Evolutionary conservation across 2,329 filamentous ascomycete species (phyloP).

Genomic region (Paecilomyces dactylethromorphus): DNA sequence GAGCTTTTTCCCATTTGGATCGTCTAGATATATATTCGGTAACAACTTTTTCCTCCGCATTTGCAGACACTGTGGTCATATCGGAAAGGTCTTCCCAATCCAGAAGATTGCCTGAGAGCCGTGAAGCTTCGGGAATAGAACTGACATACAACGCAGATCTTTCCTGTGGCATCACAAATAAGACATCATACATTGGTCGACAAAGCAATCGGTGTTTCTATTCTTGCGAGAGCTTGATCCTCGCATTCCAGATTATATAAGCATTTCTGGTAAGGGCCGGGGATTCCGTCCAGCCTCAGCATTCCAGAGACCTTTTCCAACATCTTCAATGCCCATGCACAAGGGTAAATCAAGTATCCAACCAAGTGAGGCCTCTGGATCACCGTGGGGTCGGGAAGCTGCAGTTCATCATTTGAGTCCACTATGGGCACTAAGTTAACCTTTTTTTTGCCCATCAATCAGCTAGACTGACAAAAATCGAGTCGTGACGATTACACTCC

Average conservation of each 20-base stretch:
- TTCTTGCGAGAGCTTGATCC: conserved; percentile 5
- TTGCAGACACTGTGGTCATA: background rate
- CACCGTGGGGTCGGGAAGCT: conserved; percentile 3
- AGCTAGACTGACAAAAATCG: background rate
- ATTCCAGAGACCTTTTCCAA: conserved; percentile 21
- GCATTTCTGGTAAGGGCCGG: conserved; percentile 24
- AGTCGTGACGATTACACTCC: conserved; percentile 31
- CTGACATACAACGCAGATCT: background rate
- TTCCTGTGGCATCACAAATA: background rate
- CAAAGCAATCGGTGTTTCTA: background rate
- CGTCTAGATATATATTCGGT: background rate
- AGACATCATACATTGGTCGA: background rate
- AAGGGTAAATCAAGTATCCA: conserved; percentile 5
- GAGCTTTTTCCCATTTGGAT: background rate
- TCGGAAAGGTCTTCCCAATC: background rate
- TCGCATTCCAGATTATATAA: conserved; percentile 17
- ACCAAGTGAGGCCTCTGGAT: background rate
- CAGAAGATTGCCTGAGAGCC: background rate
- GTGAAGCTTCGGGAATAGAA: background rate
- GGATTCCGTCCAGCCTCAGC: conserved; percentile 25
- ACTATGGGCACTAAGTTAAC: conserved; percentile 7
- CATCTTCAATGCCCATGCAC: conserved; percentile 11
- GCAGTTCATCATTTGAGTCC: conserved; percentile 5
- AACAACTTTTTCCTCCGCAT: background rate
- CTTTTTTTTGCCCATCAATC: conserved; percentile 4